Percentiles rank a stretch among this genome's conserved stretches.
These are phyloP conservation scores for Coniosporium uncinatum DNA, from an alignment of 2,329 filamentous ascomycete genomes.

Conservation along the genomic window DNA sequence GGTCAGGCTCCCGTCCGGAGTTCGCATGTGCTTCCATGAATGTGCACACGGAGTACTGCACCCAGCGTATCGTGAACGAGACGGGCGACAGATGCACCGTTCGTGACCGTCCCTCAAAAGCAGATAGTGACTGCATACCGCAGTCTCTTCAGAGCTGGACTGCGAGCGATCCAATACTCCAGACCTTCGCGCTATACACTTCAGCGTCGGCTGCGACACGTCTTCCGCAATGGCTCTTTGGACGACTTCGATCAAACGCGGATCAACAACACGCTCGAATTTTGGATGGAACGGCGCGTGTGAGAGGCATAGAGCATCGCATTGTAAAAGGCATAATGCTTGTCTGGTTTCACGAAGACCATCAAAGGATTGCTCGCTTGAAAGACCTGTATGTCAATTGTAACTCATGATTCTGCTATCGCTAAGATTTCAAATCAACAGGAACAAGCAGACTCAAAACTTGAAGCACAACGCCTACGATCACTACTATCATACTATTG, in stretches of 20 bases:
- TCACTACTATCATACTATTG: slow-evolving; percentile 64
- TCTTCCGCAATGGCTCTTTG: slow-evolving; percentile 26
- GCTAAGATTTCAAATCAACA: not conserved
- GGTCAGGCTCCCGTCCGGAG: not conserved
- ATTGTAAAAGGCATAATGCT: slow-evolving; percentile 64
- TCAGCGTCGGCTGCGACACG: slow-evolving; percentile 41
- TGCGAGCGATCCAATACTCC: slow-evolving; percentile 69
- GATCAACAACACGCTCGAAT: slow-evolving; percentile 62
- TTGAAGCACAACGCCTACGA: slow-evolving; percentile 35
- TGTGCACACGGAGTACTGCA: not conserved
- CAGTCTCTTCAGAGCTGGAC: slow-evolving; percentile 56
- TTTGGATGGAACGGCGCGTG: slow-evolving; percentile 59
- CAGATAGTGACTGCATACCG: slow-evolving; percentile 63
- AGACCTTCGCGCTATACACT: slow-evolving; percentile 60
- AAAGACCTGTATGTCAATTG: too few species aligned
- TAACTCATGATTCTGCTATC: too few species aligned
- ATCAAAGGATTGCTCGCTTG: not conserved
- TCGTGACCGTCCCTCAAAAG: too few species aligned
- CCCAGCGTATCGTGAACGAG: not conserved
- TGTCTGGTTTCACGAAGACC: slow-evolving; percentile 28
- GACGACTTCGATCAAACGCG: slow-evolving; percentile 30
- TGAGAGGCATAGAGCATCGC: slow-evolving; percentile 59
- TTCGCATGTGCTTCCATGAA: not conserved
- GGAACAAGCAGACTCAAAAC: slow-evolving; percentile 18
- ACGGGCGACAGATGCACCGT: not conserved